Evolutionary conservation across 106 monocot genomes (phyloP).

Genomic region (Acanthochlamys bracteata): DNA sequence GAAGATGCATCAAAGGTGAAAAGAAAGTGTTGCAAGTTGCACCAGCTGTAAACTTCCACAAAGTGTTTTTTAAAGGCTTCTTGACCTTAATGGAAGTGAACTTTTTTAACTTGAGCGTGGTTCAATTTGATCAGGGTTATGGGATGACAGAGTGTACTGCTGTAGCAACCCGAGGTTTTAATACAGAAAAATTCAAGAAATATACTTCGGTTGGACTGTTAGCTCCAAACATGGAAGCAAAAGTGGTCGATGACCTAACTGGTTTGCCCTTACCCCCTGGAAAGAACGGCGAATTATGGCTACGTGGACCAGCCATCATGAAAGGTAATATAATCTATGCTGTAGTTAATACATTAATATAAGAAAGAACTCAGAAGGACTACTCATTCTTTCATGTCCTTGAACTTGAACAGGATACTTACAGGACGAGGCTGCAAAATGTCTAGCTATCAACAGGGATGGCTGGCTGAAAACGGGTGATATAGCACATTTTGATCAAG

Average conservation of each 20-base stretch:
- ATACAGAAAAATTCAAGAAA: slow-evolving; percentile 27
- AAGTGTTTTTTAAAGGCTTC: too few species aligned
- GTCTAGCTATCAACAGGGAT: slow-evolving; percentile 24
- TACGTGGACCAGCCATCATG: slow-evolving; percentile 70
- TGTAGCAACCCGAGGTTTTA: slow-evolving; percentile 75
- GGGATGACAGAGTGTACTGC: slow-evolving; percentile 87
- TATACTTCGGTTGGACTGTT: slow-evolving; percentile 63
- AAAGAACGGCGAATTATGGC: slow-evolving; percentile 51
- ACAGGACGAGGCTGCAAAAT: slow-evolving; percentile 38
- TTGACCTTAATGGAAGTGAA: too few species aligned
- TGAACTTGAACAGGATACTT: slow-evolving; percentile 44
- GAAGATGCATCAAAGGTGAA: too few species aligned
- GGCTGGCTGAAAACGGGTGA: slow-evolving; percentile 79
- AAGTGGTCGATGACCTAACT: slow-evolving; percentile 39
- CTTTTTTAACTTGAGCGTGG: too few species aligned
- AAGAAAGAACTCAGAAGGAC: too few species aligned
- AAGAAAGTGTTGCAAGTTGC: too few species aligned
- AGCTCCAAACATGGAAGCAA: slow-evolving; percentile 83
- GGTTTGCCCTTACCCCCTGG: slow-evolving; percentile 46
- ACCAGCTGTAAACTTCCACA: too few species aligned
- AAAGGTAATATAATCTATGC: slow-evolving; percentile 18
- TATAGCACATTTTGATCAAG: slow-evolving; percentile 63
- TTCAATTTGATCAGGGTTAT: slow-evolving; percentile 58
- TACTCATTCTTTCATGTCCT: background rate
- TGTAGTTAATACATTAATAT: too few species aligned